phyloP scores from a whole-genome alignment of 1,139 yeast species.

The Diutina neorugosa region DNA sequence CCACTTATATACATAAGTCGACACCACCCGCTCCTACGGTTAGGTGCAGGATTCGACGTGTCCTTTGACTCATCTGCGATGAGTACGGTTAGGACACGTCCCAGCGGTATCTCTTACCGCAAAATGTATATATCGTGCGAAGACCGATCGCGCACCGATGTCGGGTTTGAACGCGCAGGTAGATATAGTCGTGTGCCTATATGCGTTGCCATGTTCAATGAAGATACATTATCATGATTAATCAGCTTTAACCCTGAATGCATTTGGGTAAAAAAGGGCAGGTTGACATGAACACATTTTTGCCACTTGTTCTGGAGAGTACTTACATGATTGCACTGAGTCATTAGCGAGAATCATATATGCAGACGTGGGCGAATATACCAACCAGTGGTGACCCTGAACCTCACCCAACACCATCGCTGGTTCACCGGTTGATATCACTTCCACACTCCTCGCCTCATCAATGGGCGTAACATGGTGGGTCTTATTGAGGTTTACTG shows the following conservation, averaged over 20 bases:
- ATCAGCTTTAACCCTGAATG: background rate
- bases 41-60: no score
- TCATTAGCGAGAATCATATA: background rate
- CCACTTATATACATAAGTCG: no score
- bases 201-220: no score
- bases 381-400: background rate
- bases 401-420: background rate
- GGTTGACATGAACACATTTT: background rate
- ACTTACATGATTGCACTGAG: background rate
- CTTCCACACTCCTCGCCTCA: background rate
- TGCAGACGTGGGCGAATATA: background rate
- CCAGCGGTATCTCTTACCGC: no score
- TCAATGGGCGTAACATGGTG: background rate
- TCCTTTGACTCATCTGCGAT: no score
- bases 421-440: background rate
- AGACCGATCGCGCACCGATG: background rate
- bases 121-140: background rate
- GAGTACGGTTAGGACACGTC: no score
- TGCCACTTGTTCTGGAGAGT: background rate
- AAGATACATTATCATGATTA: no score
- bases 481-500: no score
- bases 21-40: no score
- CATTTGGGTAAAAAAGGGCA: background rate
- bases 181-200: no score
- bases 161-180: no score